phyloP scores from a whole-genome alignment of 2,329 filamentous ascomycete genomes.

The Fusarium udum region DNA sequence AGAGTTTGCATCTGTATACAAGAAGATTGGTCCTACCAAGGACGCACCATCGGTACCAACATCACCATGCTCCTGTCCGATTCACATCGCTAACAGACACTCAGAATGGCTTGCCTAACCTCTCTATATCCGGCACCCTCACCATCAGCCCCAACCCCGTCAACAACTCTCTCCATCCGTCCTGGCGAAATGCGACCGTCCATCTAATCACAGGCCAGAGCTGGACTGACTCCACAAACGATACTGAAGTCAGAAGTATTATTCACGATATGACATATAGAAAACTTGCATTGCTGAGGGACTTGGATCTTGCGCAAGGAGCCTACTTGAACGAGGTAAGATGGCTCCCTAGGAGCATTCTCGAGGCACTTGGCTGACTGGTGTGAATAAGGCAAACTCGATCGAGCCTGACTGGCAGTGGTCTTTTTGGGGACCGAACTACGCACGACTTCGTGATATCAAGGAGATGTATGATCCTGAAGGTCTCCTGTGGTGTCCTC shows the following conservation, averaged over 20 bases:
- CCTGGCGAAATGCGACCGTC: neutral
- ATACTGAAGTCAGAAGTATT: neutral
- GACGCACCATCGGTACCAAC: too few species aligned
- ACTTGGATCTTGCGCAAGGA: neutral
- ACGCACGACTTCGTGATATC: neutral
- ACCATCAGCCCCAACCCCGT: neutral
- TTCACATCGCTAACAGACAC: too few species aligned
- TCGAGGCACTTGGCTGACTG: neutral
- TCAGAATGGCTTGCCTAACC: neutral
- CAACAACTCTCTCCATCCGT: neutral
- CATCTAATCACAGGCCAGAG: neutral
- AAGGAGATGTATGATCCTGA: neutral
- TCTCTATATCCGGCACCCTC: neutral
- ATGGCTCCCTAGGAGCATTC: rapidly evolving
- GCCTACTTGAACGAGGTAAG: neutral
- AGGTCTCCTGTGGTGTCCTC: neutral
- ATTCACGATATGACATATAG: neutral
- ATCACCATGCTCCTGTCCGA: too few species aligned
- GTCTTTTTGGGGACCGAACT: neutral
- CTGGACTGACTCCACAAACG: neutral
- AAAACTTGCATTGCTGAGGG: neutral
- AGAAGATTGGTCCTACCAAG: too few species aligned
- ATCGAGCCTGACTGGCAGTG: neutral
- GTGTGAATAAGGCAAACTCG: neutral
- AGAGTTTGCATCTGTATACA: too few species aligned